phyloP scores from a whole-genome alignment of 768 basidiomycete genomes.

The Exsudoporus frostii region DNA sequence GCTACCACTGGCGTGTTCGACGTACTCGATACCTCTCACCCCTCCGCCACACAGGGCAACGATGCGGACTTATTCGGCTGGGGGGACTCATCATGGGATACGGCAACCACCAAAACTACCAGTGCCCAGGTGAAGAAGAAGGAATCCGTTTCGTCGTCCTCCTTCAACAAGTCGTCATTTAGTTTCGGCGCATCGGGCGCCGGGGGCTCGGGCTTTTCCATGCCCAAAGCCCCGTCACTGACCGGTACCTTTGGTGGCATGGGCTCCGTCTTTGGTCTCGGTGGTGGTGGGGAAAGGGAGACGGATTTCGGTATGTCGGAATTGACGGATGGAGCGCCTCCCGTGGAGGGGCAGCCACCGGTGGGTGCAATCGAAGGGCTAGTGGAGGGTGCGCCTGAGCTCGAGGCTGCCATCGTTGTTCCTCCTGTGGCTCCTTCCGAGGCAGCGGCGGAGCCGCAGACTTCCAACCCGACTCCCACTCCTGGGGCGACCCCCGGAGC shows the following conservation, averaged over 20 bases:
- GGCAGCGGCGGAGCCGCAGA: not conserved
- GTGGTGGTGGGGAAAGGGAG: not conserved
- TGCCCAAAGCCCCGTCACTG: not conserved
- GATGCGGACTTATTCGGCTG: not conserved
- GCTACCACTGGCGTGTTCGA: not conserved
- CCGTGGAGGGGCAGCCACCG: not conserved
- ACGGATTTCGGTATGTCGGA: not conserved
- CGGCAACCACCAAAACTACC: not conserved
- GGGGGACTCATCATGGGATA: not conserved
- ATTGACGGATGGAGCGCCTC: not conserved
- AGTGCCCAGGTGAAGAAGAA: not conserved
- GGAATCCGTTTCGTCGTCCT: not conserved
- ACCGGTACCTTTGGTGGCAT: not conserved
- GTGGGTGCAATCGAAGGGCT: not conserved
- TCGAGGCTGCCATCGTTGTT: not conserved
- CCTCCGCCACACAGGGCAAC: not conserved
- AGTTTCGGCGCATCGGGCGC: not conserved
- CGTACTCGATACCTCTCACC: not conserved
- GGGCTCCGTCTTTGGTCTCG: constrained; percentile 1
- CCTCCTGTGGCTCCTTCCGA: not conserved
- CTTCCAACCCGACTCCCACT: not conserved
- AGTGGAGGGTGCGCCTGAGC: not conserved
- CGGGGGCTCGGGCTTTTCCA: not conserved
- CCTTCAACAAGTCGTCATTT: not conserved
- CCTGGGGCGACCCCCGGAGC: not conserved